Conservation (phyloP, 2,329 filamentous ascomycete species). For the Lasiodiplodia gonubiensis region DNA sequence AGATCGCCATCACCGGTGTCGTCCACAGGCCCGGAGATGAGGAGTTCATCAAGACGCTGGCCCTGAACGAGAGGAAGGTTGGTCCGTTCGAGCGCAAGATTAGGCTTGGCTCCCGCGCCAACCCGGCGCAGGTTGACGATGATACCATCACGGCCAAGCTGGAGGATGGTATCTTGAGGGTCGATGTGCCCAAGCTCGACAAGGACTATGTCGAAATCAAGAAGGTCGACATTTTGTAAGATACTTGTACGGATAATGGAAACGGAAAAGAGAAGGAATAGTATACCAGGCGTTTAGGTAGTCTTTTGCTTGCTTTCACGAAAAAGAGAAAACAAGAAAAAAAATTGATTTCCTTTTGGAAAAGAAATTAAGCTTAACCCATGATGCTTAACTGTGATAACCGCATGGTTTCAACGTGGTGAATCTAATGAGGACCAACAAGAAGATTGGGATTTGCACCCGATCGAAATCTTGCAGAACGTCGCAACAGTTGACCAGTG, state of each 20-base stretch:
- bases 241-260: background rate
- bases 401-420: background rate
- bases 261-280: background rate
- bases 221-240: constrained; percentile 58
- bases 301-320: constrained; percentile 13
- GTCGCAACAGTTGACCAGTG: background rate
- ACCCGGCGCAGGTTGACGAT: constrained; percentile 68
- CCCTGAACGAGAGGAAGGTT: constrained; percentile 70
- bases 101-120: constrained; percentile 60
- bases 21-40: constrained; percentile 73
- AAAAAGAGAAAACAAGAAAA: constrained; percentile 26
- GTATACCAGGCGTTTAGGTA: constrained; percentile 22
- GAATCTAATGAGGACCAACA: background rate
- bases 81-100: constrained; percentile 77
- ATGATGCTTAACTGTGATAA: constrained; percentile 20
- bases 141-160: constrained; percentile 74
- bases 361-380: background rate
- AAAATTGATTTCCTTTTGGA: constrained; percentile 23
- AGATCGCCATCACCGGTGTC: constrained; percentile 72
- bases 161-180: constrained; percentile 75
- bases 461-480: background rate
- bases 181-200: constrained; percentile 78
- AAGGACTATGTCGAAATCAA: constrained; percentile 65
- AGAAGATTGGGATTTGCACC: background rate
- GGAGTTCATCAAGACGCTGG: constrained; percentile 68